Evolutionary conservation across 164 flowering plant species (phyloP).

Genomic region (Vitis labrusca): DNA sequence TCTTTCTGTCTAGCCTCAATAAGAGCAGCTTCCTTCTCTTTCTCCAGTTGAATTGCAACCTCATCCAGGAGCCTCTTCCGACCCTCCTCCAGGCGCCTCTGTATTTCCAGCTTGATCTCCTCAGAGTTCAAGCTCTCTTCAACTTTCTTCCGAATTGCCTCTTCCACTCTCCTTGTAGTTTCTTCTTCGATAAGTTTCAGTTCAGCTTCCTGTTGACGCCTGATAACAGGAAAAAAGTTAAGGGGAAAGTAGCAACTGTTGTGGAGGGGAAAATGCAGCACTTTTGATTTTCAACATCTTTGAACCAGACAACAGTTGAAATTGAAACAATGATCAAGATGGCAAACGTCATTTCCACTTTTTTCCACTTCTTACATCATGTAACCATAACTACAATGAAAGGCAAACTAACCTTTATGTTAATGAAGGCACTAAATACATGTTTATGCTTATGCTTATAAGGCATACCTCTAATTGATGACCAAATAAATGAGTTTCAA

Average conservation of each 20-base stretch:
- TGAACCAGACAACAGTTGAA: conserved; percentile 24
- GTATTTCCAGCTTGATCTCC: conserved; percentile 68
- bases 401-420: conserved; percentile 61
- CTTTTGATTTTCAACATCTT: conserved; percentile 11
- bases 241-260: conserved; percentile 21
- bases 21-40: conserved; percentile 78
- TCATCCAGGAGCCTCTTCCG: conserved; percentile 69
- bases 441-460: conserved; percentile 73
- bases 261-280: conserved; percentile 15
- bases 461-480: conserved; percentile 98
- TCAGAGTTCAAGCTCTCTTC: conserved; percentile 80
- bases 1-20: conserved; percentile 72
- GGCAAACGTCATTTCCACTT: conserved; percentile 11
- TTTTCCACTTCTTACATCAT: conserved; percentile 12
- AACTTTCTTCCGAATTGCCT: conserved; percentile 74
- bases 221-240: conserved; percentile 41
- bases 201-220: conserved; percentile 96
- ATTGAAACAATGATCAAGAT: conserved; percentile 20
- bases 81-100: conserved; percentile 76
- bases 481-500: conserved; percentile 91
- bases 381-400: conserved; percentile 27
- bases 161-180: conserved; percentile 86
- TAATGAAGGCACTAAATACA: conserved; percentile 52
- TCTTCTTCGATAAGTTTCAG: conserved; percentile 90
- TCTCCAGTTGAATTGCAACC: conserved; percentile 84